Evolutionary conservation across 352 stramenopile species (phyloP).

Genomic region (Halophytophthora polymorphica): DNA sequence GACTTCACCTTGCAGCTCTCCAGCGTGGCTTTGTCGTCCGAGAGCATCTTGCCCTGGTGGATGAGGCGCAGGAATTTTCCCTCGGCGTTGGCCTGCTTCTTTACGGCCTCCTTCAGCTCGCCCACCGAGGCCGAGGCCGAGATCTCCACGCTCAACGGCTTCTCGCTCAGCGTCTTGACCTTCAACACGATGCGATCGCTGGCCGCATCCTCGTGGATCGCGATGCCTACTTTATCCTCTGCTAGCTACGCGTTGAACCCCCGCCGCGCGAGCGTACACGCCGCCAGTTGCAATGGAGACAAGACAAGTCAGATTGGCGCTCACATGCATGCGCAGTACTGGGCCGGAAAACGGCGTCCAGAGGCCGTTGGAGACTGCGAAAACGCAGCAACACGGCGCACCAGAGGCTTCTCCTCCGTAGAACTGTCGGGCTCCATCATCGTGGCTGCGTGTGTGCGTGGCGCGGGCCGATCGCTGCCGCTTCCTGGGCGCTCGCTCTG

Average conservation of each 20-base stretch:
- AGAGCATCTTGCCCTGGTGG: conserved; percentile 87
- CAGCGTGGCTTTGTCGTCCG: conserved; percentile 73
- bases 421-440: conserved; percentile 73
- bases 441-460: conserved; percentile 8
- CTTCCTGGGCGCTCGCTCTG: too few relatives aligned
- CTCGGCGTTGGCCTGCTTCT: conserved; percentile 69
- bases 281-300: conserved; percentile 1
- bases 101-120: conserved; percentile 75
- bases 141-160: conserved; percentile 79
- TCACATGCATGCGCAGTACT: background rate
- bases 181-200: conserved; percentile 60
- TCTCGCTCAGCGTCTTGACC: conserved; percentile 86
- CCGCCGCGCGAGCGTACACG: background rate
- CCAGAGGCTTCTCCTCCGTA: conserved; percentile 61
- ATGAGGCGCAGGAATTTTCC: conserved; percentile 86
- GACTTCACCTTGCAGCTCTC: conserved; percentile 74
- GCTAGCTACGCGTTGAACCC: conserved; percentile 25
- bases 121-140: conserved; percentile 48
- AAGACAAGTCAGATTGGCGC: conserved; percentile 4
- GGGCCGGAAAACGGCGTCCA: background rate
- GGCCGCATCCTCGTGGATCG: conserved; percentile 41
- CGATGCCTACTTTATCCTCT: conserved; percentile 47
- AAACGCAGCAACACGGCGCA: conserved; percentile 8
- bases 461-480: background rate
- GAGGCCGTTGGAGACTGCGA: background rate